phyloP scores from a whole-genome alignment of 148 eudicot species.

The Agrostemma githago region DNA sequence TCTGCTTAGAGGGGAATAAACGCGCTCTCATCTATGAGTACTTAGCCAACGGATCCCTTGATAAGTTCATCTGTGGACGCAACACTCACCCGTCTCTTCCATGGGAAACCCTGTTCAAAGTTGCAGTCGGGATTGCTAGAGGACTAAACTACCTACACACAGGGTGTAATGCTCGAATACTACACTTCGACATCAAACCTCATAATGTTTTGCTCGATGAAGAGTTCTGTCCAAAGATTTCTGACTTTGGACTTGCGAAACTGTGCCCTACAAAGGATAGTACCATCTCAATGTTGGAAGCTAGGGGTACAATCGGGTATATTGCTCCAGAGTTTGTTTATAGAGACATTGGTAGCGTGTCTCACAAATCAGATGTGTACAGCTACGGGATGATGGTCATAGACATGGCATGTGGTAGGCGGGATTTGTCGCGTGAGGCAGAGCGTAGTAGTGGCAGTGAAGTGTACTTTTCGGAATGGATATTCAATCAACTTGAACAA shows the following conservation, averaged over 20 bases:
- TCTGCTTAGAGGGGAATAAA: slow-evolving; percentile 52
- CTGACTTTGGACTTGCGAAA: slow-evolving; percentile 35
- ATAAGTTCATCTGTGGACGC: slow-evolving; percentile 5
- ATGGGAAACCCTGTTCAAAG: slow-evolving; percentile 5
- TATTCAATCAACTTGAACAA: slow-evolving; percentile 22
- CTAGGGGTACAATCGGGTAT: slow-evolving; percentile 32
- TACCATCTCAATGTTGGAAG: slow-evolving; percentile 19
- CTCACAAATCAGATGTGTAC: slow-evolving; percentile 23
- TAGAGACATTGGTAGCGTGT: slow-evolving; percentile 12
- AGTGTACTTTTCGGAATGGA: slow-evolving; percentile 15
- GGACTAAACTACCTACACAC: slow-evolving; percentile 31
- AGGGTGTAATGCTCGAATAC: slow-evolving; percentile 30
- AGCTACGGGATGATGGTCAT: slow-evolving; percentile 24
- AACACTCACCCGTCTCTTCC: neutral
- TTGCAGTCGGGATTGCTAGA: slow-evolving; percentile 25
- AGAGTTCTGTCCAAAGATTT: slow-evolving; percentile 28
- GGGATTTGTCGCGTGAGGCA: neutral
- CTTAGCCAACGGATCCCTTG: slow-evolving; percentile 50
- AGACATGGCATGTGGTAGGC: slow-evolving; percentile 16
- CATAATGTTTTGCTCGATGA: slow-evolving; percentile 28
- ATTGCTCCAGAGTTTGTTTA: slow-evolving; percentile 22
- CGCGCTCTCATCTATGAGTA: slow-evolving; percentile 66
- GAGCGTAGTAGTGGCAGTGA: slow-evolving; percentile 13
- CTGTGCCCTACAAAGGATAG: slow-evolving; percentile 17
- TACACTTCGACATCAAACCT: slow-evolving; percentile 36